phyloP scores from a whole-genome alignment of 495 filamentous ascomycete genomes.

The Xylaria venustula region DNA sequence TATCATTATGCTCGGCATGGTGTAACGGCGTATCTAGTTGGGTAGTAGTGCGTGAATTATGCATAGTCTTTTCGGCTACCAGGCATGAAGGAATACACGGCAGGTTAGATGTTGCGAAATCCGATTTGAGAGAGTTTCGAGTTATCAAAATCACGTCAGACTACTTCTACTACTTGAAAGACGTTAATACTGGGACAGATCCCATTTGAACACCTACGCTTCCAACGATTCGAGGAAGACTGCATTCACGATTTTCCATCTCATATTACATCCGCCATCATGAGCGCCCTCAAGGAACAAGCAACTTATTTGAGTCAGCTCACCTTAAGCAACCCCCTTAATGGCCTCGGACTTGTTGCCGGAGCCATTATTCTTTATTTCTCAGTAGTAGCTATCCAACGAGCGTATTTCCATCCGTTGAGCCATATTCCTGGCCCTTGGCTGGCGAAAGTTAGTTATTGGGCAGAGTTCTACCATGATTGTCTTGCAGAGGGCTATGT shows the following conservation, averaged over 20 bases:
- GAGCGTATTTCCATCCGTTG: background rate
- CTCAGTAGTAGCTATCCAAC: background rate
- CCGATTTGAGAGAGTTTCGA: too few relatives aligned
- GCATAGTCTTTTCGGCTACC: background rate
- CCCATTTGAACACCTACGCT: background rate
- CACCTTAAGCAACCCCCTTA: background rate
- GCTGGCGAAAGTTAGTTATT: background rate
- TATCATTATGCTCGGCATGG: too few relatives aligned
- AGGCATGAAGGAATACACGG: too few relatives aligned
- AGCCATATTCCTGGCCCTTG: constrained; percentile 6
- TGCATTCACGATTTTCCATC: background rate
- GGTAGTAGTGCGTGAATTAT: background rate
- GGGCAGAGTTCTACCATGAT: constrained; percentile 9
- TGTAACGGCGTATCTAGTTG: too few relatives aligned
- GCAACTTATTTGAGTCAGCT: background rate
- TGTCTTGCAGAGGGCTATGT: background rate
- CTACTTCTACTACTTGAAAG: background rate
- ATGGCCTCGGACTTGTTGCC: background rate
- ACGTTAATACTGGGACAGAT: background rate
- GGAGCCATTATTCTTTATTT: background rate
- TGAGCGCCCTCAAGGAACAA: background rate
- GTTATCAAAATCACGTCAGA: background rate
- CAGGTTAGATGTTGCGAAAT: too few relatives aligned
- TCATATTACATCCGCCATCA: background rate
- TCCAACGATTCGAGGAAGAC: background rate